Percentiles rank a stretch among this genome's conserved stretches.
Conservation (phyloP, 1,284 basidiomycete species). For the Exobasidium cylindrosporum region DNA sequence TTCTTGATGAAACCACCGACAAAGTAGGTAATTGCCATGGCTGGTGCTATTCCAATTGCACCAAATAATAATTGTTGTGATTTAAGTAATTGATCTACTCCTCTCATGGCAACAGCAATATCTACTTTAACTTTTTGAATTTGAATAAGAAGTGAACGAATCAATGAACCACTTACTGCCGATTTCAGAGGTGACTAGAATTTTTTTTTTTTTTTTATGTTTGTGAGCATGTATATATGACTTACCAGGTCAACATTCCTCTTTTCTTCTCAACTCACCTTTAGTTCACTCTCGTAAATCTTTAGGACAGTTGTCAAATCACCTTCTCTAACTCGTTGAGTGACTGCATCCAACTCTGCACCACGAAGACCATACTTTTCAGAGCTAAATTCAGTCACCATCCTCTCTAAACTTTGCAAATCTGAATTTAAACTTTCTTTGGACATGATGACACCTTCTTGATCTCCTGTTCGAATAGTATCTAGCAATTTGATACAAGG, state of each 20-base stretch:
- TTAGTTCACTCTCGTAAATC: constrained; percentile 89
- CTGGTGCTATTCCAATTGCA: constrained; percentile 92
- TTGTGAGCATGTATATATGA: too few relatives aligned
- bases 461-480: constrained; percentile 75
- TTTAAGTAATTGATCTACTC: constrained; percentile 86
- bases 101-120: constrained; percentile 77
- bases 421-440: constrained; percentile 76
- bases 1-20: constrained; percentile 59
- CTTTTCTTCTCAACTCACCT: constrained; percentile 54
- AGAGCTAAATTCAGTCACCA: constrained; percentile 79
- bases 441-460: constrained; percentile 66
- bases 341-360: constrained; percentile 64
- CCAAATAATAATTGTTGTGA: constrained; percentile 96
- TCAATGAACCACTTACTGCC: constrained; percentile 73
- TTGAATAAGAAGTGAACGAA: constrained; percentile 85
- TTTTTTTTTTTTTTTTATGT: too few relatives aligned
- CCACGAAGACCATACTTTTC: constrained; percentile 71
- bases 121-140: constrained; percentile 97
- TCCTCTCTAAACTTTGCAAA: constrained; percentile 82
- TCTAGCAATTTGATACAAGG: constrained; percentile 77
- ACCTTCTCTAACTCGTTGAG: constrained; percentile 69
- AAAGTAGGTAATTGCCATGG: constrained; percentile 74
- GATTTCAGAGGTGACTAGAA: constrained; percentile 72
- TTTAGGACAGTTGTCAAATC: constrained; percentile 84
- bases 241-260: too few relatives aligned